Percentiles rank a stretch among this genome's conserved stretches.
These are phyloP conservation scores for Quercus lobata DNA, from an alignment of 331 rosid genomes.

Conservation along the genomic window DNA sequence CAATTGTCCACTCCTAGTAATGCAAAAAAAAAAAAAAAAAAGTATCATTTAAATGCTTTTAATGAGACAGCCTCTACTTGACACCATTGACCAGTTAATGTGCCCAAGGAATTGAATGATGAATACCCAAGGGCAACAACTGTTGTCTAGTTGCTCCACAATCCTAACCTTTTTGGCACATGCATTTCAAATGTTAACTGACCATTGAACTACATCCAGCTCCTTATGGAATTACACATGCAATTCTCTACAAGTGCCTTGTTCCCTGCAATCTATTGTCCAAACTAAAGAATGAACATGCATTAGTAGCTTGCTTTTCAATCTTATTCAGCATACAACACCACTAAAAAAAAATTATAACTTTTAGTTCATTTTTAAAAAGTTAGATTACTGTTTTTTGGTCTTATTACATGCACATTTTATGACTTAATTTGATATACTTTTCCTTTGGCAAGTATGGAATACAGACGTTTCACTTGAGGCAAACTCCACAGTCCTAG, in stretches of 20 bases:
- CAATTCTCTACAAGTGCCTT: neutral
- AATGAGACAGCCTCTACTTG: neutral
- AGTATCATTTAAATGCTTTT: neutral
- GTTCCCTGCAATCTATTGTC: neutral
- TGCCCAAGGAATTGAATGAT: neutral
- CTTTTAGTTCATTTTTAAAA: neutral
- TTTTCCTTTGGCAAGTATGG: neutral
- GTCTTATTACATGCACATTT: neutral
- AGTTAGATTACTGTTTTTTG: neutral
- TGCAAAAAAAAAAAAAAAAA: neutral
- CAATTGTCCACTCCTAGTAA: neutral
- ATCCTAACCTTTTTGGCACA: too few relatives aligned
- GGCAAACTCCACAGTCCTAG: neutral
- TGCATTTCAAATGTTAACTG: neutral
- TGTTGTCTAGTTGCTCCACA: too few relatives aligned
- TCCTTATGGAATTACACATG: neutral
- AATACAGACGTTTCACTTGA: neutral
- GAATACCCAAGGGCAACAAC: too few relatives aligned
- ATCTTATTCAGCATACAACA: neutral
- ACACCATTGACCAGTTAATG: neutral
- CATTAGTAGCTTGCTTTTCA: neutral
- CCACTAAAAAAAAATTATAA: neutral
- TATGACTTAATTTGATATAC: neutral
- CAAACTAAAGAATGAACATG: neutral
- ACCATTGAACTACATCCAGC: neutral